A percentile compares a stretch with the other conserved stretches of the same genome.
These are phyloP conservation scores for Fusarium protoensiforme DNA, from an alignment of 2,329 filamentous ascomycete genomes.

Conservation along the genomic window DNA sequence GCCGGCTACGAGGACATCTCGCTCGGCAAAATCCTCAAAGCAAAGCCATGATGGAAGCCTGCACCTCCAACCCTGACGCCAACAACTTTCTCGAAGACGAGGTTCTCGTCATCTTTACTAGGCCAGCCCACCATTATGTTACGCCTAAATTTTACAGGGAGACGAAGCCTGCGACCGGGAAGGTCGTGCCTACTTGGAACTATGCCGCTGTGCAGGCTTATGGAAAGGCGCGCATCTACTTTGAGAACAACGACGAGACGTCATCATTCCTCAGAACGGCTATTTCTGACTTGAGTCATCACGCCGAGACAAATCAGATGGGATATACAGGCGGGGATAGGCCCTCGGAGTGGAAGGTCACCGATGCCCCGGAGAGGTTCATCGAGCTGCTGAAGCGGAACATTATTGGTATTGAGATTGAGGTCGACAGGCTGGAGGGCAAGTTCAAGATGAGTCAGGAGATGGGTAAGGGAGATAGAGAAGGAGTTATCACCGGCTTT, in stretches of 20 bases:
- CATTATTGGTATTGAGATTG: constrained; percentile 71
- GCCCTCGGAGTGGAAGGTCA: constrained; percentile 62
- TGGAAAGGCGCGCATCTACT: constrained; percentile 65
- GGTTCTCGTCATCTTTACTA: constrained; percentile 73
- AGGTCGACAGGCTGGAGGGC: constrained; percentile 63
- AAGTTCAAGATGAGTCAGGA: constrained; percentile 77
- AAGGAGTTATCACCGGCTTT: constrained; percentile 69
- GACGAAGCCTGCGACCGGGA: constrained; percentile 72
- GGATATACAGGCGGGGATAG: constrained; percentile 55
- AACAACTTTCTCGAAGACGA: constrained; percentile 57
- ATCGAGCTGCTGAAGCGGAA: constrained; percentile 65
- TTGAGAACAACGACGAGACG: constrained; percentile 59
- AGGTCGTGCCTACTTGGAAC: constrained; percentile 79
- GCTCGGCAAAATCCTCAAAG: constrained; percentile 71
- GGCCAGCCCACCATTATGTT: constrained; percentile 69
- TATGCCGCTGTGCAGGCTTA: constrained; percentile 74
- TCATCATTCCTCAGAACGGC: constrained; percentile 58
- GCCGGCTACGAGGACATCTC: constrained; percentile 67
- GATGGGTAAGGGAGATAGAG: constrained; percentile 58
- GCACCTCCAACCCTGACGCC: neutral
- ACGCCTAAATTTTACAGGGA: constrained; percentile 75
- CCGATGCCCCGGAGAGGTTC: constrained; percentile 66
- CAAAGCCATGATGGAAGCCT: constrained; percentile 66
- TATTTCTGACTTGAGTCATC: constrained; percentile 61
- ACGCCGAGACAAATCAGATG: constrained; percentile 66